Conservation (phyloP, 257 asterid genomes). For the Rauvolfia tetraphylla region DNA sequence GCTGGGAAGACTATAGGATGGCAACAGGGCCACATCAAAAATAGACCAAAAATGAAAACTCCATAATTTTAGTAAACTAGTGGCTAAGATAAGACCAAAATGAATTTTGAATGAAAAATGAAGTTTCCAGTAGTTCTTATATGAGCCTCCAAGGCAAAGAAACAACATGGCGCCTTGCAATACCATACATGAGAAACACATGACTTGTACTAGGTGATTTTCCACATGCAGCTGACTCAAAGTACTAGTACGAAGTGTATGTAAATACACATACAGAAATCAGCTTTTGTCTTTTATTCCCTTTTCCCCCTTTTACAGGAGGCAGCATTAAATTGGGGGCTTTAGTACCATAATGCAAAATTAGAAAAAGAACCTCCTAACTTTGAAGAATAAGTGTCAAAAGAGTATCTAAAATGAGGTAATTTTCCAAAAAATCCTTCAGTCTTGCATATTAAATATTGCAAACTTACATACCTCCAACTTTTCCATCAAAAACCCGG, state of each 20-base stretch:
- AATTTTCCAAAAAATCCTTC: not conserved
- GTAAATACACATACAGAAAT: too few relatives aligned
- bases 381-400: not conserved
- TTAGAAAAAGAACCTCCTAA: not conserved
- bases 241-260: not conserved
- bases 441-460: not conserved
- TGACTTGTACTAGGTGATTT: not conserved
- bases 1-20: not conserved
- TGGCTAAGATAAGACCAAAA: not conserved
- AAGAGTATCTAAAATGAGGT: not conserved
- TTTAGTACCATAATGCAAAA: not conserved
- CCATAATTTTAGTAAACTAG: not conserved
- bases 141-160: not conserved
- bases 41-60: not conserved
- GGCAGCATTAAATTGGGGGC: not conserved
- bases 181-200: not conserved
- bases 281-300: not conserved
- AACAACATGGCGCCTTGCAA: not conserved
- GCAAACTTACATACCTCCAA: constrained; percentile 64
- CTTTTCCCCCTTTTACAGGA: not conserved
- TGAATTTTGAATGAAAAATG: not conserved
- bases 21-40: not conserved
- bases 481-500: constrained; percentile 92
- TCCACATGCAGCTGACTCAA: not conserved
- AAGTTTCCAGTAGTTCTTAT: not conserved